Evolutionary conservation across 2,329 filamentous ascomycete genomes (phyloP).

Genomic region (Sclerotinia nivalis): DNA sequence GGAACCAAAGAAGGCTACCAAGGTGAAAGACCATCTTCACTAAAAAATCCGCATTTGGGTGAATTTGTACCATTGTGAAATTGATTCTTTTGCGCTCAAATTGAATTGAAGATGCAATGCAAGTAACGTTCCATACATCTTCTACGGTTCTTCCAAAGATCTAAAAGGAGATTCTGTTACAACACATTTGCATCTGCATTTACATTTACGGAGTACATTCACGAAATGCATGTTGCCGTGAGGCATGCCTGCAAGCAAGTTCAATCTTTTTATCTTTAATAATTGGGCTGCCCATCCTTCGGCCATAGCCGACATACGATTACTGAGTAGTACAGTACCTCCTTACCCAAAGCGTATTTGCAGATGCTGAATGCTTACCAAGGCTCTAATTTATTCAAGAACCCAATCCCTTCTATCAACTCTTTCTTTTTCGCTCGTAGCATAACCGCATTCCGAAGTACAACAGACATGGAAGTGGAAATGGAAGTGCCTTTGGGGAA

Average conservation of each 20-base stretch:
- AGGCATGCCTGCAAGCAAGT: conserved; percentile 1
- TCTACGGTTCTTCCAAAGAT: conserved; percentile 10
- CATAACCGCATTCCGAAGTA: not conserved
- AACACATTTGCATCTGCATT: conserved; percentile 9
- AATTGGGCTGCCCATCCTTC: conserved; percentile 14
- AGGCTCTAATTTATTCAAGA: not conserved
- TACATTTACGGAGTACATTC: not conserved
- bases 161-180: conserved; percentile 10
- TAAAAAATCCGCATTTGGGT: conserved; percentile 8
- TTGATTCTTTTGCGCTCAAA: not conserved
- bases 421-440: not conserved
- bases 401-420: not conserved
- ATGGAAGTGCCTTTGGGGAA: not conserved
- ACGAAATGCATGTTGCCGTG: conserved; percentile 16
- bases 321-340: not conserved
- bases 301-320: conserved; percentile 6
- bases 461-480: not conserved
- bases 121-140: conserved; percentile 22
- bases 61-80: not conserved
- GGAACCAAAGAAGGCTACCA: conserved; percentile 8
- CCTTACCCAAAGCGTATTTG: conserved; percentile 7
- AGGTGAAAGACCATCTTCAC: not conserved
- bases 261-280: not conserved
- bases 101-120: not conserved
- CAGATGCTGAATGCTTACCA: not conserved